Percentiles rank a stretch among this genome's conserved stretches.
These are phyloP conservation scores for Boletus insuetus DNA, from an alignment of 768 basidiomycete genomes.

Conservation along the genomic window DNA sequence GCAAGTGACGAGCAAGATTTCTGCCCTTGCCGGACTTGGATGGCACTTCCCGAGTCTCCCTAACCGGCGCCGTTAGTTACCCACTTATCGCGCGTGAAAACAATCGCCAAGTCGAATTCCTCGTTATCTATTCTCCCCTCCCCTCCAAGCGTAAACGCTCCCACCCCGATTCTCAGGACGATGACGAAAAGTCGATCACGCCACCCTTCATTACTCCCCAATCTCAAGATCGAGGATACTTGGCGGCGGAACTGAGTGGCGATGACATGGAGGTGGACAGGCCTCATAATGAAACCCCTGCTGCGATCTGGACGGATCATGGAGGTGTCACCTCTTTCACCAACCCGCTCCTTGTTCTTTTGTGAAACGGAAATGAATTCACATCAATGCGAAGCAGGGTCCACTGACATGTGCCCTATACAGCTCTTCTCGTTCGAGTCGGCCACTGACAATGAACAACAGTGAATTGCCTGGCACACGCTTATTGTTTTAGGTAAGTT, in stretches of 20 bases:
- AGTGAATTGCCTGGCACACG: constrained; percentile 17
- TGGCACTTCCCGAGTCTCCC: too few species aligned
- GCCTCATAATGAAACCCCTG: constrained; percentile 37
- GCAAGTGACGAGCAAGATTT: too few species aligned
- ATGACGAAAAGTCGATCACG: constrained; percentile 18
- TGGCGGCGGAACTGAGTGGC: constrained; percentile 23
- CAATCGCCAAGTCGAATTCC: constrained; percentile 46
- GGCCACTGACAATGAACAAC: constrained; percentile 25
- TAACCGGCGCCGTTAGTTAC: constrained; percentile 29
- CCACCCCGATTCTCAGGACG: constrained; percentile 20
- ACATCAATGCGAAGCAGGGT: constrained; percentile 22
- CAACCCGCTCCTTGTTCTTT: constrained; percentile 22
- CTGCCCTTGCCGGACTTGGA: too few species aligned
- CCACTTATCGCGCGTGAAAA: constrained; percentile 59
- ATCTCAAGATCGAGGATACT: constrained; percentile 23
- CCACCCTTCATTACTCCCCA: constrained; percentile 15
- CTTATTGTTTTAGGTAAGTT: constrained; percentile 28
- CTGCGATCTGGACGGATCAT: constrained; percentile 32
- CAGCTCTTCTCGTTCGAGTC: constrained; percentile 18
- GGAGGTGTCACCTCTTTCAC: constrained; percentile 26
- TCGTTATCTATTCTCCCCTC: constrained; percentile 26
- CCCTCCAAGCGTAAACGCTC: constrained; percentile 37
- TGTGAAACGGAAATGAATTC: constrained; percentile 34
- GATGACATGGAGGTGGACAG: constrained; percentile 32
- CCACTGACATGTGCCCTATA: constrained; percentile 17